These are phyloP conservation scores for Ophiostoma ulmi DNA, from an alignment of 2,329 filamentous ascomycete genomes.

Conservation along the genomic window DNA sequence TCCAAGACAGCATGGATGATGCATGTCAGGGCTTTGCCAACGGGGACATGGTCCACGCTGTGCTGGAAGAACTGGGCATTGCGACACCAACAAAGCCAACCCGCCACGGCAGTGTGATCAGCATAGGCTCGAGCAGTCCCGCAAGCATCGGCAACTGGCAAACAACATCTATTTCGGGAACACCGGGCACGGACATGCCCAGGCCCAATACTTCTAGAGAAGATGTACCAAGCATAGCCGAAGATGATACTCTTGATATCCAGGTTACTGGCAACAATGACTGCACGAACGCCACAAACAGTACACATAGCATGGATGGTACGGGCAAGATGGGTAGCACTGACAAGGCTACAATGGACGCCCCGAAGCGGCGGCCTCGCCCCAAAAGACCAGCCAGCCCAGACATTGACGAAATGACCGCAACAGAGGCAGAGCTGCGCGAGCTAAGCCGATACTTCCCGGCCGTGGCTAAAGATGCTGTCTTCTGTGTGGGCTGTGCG, in stretches of 20 bases:
- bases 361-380: background rate
- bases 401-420: background rate
- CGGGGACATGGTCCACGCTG: conserved; percentile 15
- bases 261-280: background rate
- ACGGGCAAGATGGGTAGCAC: background rate
- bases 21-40: background rate
- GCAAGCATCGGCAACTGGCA: background rate
- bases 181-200: background rate
- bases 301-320: background rate
- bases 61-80: conserved; percentile 8
- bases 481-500: conserved; percentile 51
- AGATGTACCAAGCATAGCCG: background rate
- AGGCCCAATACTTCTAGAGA: background rate
- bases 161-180: background rate
- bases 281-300: background rate
- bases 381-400: conserved; percentile 3
- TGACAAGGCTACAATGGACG: background rate
- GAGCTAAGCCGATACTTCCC: conserved; percentile 50
- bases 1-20: background rate
- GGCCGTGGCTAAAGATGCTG: conserved; percentile 39
- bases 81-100: too few species aligned
- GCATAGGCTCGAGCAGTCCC: background rate
- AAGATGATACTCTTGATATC: background rate
- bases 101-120: background rate
- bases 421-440: background rate